Evolutionary conservation across 768 basidiomycete genomes (phyloP).

Genomic region (Termitomyces bulborhizus): DNA sequence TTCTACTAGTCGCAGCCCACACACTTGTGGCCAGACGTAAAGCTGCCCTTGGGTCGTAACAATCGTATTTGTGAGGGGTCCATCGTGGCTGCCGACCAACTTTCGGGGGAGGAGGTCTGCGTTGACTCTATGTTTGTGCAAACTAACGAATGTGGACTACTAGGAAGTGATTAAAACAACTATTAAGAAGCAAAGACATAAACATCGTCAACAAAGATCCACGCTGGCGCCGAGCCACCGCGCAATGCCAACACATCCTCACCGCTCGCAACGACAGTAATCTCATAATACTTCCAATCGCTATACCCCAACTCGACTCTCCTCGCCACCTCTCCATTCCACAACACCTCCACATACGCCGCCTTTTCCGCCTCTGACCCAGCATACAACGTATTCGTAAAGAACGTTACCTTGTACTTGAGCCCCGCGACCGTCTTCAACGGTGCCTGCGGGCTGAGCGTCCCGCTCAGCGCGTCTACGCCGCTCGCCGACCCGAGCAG

Average conservation of each 20-base stretch:
- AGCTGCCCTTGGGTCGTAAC: too few relatives aligned
- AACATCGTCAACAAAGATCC: conserved; percentile 44
- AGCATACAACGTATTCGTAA: conserved; percentile 33
- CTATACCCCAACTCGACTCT: conserved; percentile 30
- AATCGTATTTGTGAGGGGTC: too few relatives aligned
- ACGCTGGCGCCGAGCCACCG: conserved; percentile 41
- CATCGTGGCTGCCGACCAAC: too few relatives aligned
- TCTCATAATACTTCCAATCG: conserved; percentile 31
- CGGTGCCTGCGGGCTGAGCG: conserved; percentile 24
- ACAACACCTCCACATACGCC: conserved; percentile 34
- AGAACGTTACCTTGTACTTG: conserved; percentile 35
- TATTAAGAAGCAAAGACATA: conserved; percentile 14
- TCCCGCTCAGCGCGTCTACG: conserved; percentile 30
- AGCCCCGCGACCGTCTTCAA: conserved; percentile 29
- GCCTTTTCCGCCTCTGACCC: conserved; percentile 23
- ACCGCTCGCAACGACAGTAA: conserved; percentile 23
- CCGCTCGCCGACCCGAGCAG: conserved; percentile 39
- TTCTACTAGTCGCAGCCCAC: too few relatives aligned
- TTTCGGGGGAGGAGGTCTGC: too few relatives aligned
- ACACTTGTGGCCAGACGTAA: too few relatives aligned
- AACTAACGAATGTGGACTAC: too few relatives aligned
- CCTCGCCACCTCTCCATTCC: conserved; percentile 32
- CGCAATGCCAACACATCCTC: conserved; percentile 19
- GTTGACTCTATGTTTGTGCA: too few relatives aligned
- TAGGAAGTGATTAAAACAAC: too few relatives aligned